Conservation (phyloP, 169 alveolate species). For the Eimeria brunetti region DNA sequence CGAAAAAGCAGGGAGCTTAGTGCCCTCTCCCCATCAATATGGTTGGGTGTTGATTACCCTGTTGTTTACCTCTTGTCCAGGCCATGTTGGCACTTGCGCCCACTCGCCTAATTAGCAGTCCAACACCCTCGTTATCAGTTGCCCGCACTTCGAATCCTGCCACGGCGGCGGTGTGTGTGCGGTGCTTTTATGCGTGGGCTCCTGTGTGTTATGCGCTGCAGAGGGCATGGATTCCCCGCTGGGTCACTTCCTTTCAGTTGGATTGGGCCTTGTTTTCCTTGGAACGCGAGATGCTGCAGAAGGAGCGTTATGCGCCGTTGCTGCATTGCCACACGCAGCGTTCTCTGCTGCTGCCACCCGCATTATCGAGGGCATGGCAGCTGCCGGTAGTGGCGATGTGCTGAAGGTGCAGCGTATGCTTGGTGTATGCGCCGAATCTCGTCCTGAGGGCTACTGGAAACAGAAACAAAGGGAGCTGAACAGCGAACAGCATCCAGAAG, state of each 20-base stretch:
- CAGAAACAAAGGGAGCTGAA: conserved; percentile 38
- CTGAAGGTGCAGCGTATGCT: conserved; percentile 96
- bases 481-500: conserved; percentile 81
- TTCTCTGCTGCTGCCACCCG: conserved; percentile 77
- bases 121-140: background rate
- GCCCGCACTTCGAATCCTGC: background rate
- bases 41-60: background rate
- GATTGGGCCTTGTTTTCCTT: conserved; percentile 94
- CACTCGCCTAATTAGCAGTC: background rate
- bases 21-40: background rate
- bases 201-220: conserved; percentile 39
- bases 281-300: conserved; percentile 95
- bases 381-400: conserved; percentile 99
- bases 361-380: conserved; percentile 93
- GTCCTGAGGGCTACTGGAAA: conserved; percentile 72
- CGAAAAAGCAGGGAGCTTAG: conserved; percentile 16
- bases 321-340: conserved; percentile 86
- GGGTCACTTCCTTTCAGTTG: conserved; percentile 86
- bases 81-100: background rate
- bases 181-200: background rate
- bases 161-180: background rate
- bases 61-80: background rate
- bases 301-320: conserved; percentile 93
- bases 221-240: conserved; percentile 78
- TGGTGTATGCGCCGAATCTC: conserved; percentile 82